Conservation (phyloP, 352 stramenopile species). For the Albugo candida region DNA sequence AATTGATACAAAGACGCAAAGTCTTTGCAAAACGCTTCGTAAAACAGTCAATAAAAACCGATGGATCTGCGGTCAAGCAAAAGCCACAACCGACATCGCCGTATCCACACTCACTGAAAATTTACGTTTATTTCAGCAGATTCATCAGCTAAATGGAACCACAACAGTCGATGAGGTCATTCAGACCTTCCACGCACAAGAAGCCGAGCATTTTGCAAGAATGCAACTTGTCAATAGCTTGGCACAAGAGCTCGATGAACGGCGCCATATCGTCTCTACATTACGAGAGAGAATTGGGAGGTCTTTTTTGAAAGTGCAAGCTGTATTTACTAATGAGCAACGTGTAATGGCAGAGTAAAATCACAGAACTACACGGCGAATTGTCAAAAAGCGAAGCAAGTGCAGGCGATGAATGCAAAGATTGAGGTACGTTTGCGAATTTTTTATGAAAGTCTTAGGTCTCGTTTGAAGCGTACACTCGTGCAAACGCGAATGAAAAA, state of each 20-base stretch:
- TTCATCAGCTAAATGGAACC: constrained; percentile 58
- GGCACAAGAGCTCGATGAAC: constrained; percentile 61
- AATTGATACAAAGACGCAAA: constrained; percentile 15
- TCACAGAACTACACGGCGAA: constrained; percentile 63
- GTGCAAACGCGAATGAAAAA: constrained; percentile 44
- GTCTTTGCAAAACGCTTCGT: constrained; percentile 22
- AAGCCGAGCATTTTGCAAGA: constrained; percentile 60
- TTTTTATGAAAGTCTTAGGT: constrained; percentile 39
- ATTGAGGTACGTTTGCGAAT: constrained; percentile 26
- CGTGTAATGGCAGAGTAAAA: constrained; percentile 26
- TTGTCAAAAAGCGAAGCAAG: constrained; percentile 55
- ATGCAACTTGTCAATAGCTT: constrained; percentile 71
- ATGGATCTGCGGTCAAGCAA: constrained; percentile 49
- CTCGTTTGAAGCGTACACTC: constrained; percentile 38
- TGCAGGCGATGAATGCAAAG: constrained; percentile 41
- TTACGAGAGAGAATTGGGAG: constrained; percentile 62
- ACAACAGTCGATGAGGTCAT: constrained; percentile 69
- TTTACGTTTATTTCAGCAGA: constrained; percentile 59
- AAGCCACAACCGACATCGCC: constrained; percentile 35
- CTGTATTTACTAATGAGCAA: not conserved
- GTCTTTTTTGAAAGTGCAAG: constrained; percentile 13
- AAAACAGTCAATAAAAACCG: constrained; percentile 32
- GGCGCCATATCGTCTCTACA: constrained; percentile 40
- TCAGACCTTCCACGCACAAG: constrained; percentile 67
- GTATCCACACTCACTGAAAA: constrained; percentile 70